Percentiles rank a stretch among this genome's conserved stretches.
Evolutionary conservation across 2,329 filamentous ascomycete genomes (phyloP).

Genomic region (Nemania sp.): DNA sequence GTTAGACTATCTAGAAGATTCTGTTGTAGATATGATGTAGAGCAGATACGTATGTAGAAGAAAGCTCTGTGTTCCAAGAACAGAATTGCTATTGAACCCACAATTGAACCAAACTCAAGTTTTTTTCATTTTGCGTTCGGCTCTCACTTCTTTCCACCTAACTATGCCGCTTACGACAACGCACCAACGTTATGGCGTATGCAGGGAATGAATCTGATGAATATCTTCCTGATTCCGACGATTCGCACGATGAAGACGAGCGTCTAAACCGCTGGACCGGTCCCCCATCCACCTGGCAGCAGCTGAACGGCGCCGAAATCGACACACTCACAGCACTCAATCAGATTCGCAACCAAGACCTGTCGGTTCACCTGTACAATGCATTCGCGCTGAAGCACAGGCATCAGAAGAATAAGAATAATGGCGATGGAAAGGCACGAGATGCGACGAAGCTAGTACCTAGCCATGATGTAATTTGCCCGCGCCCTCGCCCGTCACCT

Average conservation of each 20-base stretch:
- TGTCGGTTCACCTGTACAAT: conserved; percentile 84
- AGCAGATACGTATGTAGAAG: background rate
- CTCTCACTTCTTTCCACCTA: background rate
- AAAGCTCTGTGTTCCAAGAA: background rate
- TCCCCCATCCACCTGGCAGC: conserved; percentile 73
- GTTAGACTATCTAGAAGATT: background rate
- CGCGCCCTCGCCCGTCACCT: background rate
- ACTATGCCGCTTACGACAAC: background rate
- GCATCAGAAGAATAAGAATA: conserved; percentile 17
- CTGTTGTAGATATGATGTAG: background rate
- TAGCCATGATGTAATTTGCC: conserved; percentile 47
- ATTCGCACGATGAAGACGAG: conserved; percentile 55
- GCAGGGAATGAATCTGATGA: conserved; percentile 40
- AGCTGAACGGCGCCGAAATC: conserved; percentile 71
- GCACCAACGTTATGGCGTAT: conserved; percentile 39
- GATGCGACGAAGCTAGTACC: conserved; percentile 38
- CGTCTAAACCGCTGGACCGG: conserved; percentile 82
- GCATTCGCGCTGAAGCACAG: conserved; percentile 74
- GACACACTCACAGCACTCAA: conserved; percentile 73
- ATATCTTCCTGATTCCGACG: conserved; percentile 54
- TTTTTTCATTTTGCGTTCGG: background rate
- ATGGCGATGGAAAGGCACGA: conserved; percentile 9
- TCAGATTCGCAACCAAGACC: conserved; percentile 71
- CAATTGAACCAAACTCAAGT: background rate
- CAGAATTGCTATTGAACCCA: background rate